Evolutionary conservation across 106 monocot genomes (phyloP), one percentile per base, ranked within the genome.

Genomic region (Dendrobium officinale): DNA sequence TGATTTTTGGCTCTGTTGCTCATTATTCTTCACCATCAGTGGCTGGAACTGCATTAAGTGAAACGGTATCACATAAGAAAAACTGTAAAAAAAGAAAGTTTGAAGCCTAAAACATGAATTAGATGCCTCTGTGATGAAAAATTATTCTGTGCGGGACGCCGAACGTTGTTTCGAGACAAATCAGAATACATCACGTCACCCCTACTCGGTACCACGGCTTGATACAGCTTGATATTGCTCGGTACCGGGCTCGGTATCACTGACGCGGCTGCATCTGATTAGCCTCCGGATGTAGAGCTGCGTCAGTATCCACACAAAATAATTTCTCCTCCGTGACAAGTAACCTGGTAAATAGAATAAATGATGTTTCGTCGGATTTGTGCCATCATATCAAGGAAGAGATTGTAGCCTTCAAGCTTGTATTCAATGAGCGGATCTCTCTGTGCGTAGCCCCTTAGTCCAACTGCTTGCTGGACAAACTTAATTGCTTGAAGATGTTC

Each of bases 371-470:
- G 82, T 44, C 96, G 87, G 61, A 97, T 92, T 83, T 97, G 96
- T 6, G 94, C 96, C 92, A 94, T 97, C 96, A 97, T 97, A 41
- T 97, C 92, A 55, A 97, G 68, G 83, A 97, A 97, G 78, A 97
- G 94, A 78, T 97, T 94, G 84, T 97, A 97, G 44, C 94, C 96
- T 81, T 97, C 96, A 27, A 97, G 93, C 79, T 97, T 97, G 79
- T 97, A 97, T 79, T 97, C 96, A 55, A 94, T 97, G 16, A 97
- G 89, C 5, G 96, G 96, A 92, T 94, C 96, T 80, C 94, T 80
- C 74, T 97, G 96, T 17, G 96, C 96, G 79, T 97, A 97, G 61
- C 96, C 96, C 68, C 96, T 82, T 56, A 97, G 80, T 42, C 94
- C 85, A 4, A 97, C 96, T 70, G 96, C 96, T 86, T 97, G 93